Percentiles rank a stretch among this genome's conserved stretches.
These are phyloP conservation scores for Microthlaspi erraticum DNA, from an alignment of 345 rosid genomes.

Conservation along the genomic window DNA sequence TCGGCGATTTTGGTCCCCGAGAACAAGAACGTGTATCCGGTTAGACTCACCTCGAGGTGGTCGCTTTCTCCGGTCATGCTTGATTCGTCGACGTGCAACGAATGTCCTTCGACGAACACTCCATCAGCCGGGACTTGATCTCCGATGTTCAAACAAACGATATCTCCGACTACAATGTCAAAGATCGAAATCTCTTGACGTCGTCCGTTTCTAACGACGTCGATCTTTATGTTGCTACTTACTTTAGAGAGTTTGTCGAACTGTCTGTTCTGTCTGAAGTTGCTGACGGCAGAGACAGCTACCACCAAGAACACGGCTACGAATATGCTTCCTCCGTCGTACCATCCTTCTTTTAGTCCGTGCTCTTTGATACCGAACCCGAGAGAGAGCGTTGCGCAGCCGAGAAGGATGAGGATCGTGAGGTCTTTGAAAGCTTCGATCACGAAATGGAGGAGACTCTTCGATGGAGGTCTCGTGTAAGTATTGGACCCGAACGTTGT, in stretches of 20 bases:
- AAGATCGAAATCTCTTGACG: slow-evolving; percentile 55
- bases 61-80: slow-evolving; percentile 74
- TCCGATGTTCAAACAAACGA: slow-evolving; percentile 61
- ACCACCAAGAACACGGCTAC: slow-evolving; percentile 63
- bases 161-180: slow-evolving; percentile 73
- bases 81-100: slow-evolving; percentile 63
- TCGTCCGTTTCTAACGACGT: slow-evolving; percentile 56
- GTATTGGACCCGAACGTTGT: slow-evolving; percentile 64
- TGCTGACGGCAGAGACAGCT: slow-evolving; percentile 58
- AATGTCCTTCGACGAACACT: slow-evolving; percentile 54
- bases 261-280: slow-evolving; percentile 57
- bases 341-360: slow-evolving; percentile 71
- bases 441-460: slow-evolving; percentile 53
- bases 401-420: slow-evolving; percentile 65
- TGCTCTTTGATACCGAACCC: slow-evolving; percentile 65
- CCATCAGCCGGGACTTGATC: slow-evolving; percentile 80
- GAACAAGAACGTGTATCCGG: slow-evolving; percentile 56
- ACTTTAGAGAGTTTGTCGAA: slow-evolving; percentile 58
- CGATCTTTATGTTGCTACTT: slow-evolving; percentile 59
- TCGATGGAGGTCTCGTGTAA: slow-evolving; percentile 67
- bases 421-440: slow-evolving; percentile 60
- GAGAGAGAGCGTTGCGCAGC: slow-evolving; percentile 64
- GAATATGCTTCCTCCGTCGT: slow-evolving; percentile 72
- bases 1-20: slow-evolving; percentile 66
- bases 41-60: slow-evolving; percentile 46